phyloP scores from a whole-genome alignment of 495 filamentous ascomycete genomes.

The Parachaetomium inaequale region DNA sequence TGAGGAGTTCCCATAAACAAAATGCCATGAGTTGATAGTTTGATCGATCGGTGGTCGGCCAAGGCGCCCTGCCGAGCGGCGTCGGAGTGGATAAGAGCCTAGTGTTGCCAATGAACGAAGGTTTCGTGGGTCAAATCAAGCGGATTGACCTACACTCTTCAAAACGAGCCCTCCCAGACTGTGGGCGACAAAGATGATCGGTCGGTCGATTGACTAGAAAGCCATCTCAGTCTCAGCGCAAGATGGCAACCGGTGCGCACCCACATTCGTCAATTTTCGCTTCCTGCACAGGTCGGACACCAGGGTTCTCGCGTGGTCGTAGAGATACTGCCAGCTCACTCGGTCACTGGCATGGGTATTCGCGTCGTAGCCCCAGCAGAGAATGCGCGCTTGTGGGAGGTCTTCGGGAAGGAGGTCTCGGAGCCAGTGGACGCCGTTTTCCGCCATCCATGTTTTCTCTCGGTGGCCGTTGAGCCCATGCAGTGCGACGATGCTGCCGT shows the following conservation, averaged over 20 bases:
- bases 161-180: conserved; percentile 38
- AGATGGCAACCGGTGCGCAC: not conserved
- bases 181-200: conserved; percentile 36
- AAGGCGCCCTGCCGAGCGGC: not conserved
- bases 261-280: conserved; percentile 12
- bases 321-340: conserved; percentile 7
- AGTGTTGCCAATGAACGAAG: not conserved
- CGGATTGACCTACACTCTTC: conserved; percentile 28
- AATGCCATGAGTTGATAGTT: conserved; percentile 7
- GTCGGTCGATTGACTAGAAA: conserved; percentile 15
- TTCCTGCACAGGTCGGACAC: conserved; percentile 11
- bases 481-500: conserved; percentile 15
- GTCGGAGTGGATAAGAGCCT: conserved; percentile 20
- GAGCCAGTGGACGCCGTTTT: conserved; percentile 26
- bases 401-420: conserved; percentile 32
- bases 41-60: conserved; percentile 10
- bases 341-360: conserved; percentile 9
- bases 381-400: conserved; percentile 29
- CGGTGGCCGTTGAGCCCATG: conserved; percentile 19
- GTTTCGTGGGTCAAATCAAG: not conserved
- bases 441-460: conserved; percentile 9
- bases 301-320: conserved; percentile 14
- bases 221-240: not conserved
- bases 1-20: conserved; percentile 12
- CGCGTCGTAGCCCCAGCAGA: conserved; percentile 37